Base-by-base conservation (phyloP, 495 filamentous ascomycete species). In the Hypoxylon cercidicola region DNA sequence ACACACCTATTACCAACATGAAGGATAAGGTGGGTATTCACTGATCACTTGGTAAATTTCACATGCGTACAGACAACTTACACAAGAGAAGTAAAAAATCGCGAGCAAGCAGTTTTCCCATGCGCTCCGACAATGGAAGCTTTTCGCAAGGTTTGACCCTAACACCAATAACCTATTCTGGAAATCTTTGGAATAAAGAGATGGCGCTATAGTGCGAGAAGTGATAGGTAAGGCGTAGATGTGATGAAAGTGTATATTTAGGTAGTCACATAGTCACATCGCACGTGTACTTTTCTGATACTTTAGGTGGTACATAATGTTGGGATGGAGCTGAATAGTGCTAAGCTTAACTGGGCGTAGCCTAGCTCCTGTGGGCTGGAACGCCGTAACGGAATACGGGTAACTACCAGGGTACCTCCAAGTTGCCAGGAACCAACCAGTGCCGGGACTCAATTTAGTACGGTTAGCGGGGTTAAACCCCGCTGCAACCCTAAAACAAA, bases 401-500 rank as follows among this genome's bases (percentile, higher is more conserved):
- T 48, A 18, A 16, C 32, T 40, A 28, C 25, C 6, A 37, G 23
- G 34, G 32, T 32, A 10, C 30, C 5, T 10, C 9, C 3, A 1
- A 18, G 16, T 28, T 46, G 44, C n/a, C 20, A 20, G 19, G 21
- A 15, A 28, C 20, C 44, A 46, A 15, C 9, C 44, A 46, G 21
- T 32, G 30, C 30, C 30, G 30, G 30, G 30, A 32, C 30, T 32
- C 30, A 25, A 25, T 11, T 32, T 11, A 32, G 20, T 46, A 13
- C 3, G 10, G 11, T 1, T 43, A 25, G 19, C n/a, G 20, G 46
- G 46, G 16, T 8, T 35, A 9, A 9, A 48, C 51, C 50, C 59
- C 50, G 35, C 59, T 43, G 44, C 44, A 55, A 55, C 59, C 49
- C 59, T 55, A 55, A 32, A 32, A 23, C 1, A 47, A 62, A 62